Evolutionary conservation across 2,329 filamentous ascomycete genomes (phyloP), one percentile per base, ranked within the genome.

Genomic region (Biscogniauxia marginata): DNA sequence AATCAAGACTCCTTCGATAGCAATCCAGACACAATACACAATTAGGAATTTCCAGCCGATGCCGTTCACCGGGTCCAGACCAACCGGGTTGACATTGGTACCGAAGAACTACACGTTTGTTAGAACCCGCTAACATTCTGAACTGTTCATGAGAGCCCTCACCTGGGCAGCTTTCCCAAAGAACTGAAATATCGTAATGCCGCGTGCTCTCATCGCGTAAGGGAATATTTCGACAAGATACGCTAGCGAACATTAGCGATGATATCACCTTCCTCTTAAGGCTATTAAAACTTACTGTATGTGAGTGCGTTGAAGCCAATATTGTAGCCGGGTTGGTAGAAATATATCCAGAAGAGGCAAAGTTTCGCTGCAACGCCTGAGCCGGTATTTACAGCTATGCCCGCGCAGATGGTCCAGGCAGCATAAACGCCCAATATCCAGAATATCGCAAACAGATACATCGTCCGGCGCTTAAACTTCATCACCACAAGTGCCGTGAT

Each of bases 251-350:
- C 11, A 3, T 39, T 16, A 39, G 9, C 13, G 13, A 39, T 39
- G 9, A 11, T 16, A 39, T 2, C 25, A 11, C 30, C 30, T 39
- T n/a, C 30, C 30, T 2, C 9, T 11, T 13, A n/a, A 39, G 30
- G 30, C 11, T 9, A 39, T 9, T 3, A 39, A 16, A 16, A 39
- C 74, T 70, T 68, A 75, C 75, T 84, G 65, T 84, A 85, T 5
- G 82, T 83, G 20, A 86, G 73, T 21, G 83, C 80, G 63, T 85
- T 85, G 70, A 85, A 84, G 16, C 82, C 83, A 49, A 85, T 77
- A 61, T 85, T 85, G 66, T 85, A 86, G 58, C 72, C 75, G 1
- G 81, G 80, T 7, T 77, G 76, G 67, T 83, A 84, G 18, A 75
- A 71, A 58, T 82, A 84, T 63, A 81, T 83, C 69, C 83, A 85